Conservation (phyloP, 2,329 filamentous ascomycete genomes). For the Tolypocladium album region DNA sequence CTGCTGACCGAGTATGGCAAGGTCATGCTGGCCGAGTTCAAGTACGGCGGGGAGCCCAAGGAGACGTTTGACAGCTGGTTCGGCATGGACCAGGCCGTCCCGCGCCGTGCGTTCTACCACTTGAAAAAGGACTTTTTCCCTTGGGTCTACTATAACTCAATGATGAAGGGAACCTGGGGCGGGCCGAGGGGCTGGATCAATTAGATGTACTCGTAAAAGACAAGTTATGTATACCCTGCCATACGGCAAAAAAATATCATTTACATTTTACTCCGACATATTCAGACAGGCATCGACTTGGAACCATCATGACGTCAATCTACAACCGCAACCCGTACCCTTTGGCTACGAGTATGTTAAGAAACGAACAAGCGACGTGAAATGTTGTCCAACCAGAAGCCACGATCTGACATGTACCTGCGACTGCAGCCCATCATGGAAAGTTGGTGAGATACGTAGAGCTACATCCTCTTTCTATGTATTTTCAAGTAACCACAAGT, state of each 20-base stretch:
- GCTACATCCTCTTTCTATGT: too few species aligned
- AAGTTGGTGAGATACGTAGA: too few species aligned
- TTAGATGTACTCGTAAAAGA: neutral
- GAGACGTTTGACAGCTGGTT: slow-evolving; percentile 47
- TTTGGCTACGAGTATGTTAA: too few species aligned
- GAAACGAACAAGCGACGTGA: too few species aligned
- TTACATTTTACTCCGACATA: too few species aligned
- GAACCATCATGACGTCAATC: too few species aligned
- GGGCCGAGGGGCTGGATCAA: slow-evolving; percentile 18
- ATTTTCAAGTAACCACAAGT: too few species aligned
- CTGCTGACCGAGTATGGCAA: slow-evolving; percentile 47
- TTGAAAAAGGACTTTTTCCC: slow-evolving; percentile 59
- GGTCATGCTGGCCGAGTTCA: slow-evolving; percentile 55
- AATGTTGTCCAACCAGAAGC: too few species aligned
- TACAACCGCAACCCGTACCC: too few species aligned
- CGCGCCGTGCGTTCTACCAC: slow-evolving; percentile 47
- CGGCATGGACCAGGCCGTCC: slow-evolving; percentile 45
- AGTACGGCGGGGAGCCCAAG: slow-evolving; percentile 51
- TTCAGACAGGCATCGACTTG: too few species aligned
- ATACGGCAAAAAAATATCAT: neutral
- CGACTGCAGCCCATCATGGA: too few species aligned
- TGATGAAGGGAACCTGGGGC: slow-evolving; percentile 53
- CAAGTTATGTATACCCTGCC: neutral
- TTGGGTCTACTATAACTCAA: slow-evolving; percentile 50
- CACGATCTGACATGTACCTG: too few species aligned